Evolutionary conservation across 176 grass and related monocot species (phyloP).

Genomic region (Oryza glaberrima): DNA sequence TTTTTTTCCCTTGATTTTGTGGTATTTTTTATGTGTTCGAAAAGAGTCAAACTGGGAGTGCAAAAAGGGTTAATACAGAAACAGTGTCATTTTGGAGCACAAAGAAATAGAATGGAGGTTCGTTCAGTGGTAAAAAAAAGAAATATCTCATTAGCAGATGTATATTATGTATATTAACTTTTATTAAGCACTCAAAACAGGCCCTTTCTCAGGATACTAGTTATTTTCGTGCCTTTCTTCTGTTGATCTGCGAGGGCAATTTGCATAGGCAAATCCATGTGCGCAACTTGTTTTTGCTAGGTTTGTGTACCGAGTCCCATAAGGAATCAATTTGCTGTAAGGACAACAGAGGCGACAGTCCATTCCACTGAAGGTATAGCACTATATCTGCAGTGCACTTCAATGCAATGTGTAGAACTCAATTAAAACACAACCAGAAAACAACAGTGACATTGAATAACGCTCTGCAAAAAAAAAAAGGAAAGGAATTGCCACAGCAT

Average conservation of each 20-base stretch:
- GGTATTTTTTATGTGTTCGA: too few relatives aligned
- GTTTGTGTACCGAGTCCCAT: neutral
- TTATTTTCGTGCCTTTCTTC: slow-evolving; percentile 14
- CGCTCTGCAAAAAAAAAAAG: neutral
- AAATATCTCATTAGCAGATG: neutral
- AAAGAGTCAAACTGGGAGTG: too few relatives aligned
- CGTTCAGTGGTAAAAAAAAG: too few relatives aligned
- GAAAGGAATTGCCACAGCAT: slow-evolving; percentile 4
- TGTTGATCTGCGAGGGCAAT: neutral
- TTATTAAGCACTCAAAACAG: neutral
- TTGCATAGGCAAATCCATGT: slow-evolving; percentile 25
- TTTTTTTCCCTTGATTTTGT: too few relatives aligned
- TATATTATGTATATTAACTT: neutral
- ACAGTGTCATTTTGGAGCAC: too few relatives aligned
- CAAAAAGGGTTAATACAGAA: too few relatives aligned
- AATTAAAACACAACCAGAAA: neutral
- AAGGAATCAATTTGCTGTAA: neutral
- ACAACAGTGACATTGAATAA: neutral
- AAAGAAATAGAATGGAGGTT: too few relatives aligned
- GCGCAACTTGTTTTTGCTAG: slow-evolving; percentile 3
- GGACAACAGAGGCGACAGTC: neutral
- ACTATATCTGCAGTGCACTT: neutral
- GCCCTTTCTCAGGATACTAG: neutral
- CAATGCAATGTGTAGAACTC: neutral
- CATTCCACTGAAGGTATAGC: neutral